A percentile compares a stretch with the other conserved stretches of the same genome.
phyloP scores from a whole-genome alignment of 2,329 filamentous ascomycete species.

The Lasiodiplodia sp. region DNA sequence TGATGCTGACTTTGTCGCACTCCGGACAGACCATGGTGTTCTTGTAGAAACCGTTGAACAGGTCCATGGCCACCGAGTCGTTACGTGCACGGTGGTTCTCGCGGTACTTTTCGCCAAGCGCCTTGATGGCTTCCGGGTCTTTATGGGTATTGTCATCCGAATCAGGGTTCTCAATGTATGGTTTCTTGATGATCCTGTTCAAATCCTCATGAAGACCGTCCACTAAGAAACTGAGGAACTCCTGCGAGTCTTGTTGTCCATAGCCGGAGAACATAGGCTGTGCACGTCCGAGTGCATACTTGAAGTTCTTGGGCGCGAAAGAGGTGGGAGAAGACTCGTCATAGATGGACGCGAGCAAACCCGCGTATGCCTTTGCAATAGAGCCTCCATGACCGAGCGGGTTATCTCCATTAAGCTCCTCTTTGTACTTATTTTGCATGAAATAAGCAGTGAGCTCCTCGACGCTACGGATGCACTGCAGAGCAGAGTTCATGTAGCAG shows the following conservation, averaged over 20 bases:
- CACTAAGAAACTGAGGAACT: conserved; percentile 93
- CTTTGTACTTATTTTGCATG: conserved; percentile 69
- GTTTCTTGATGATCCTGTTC: conserved; percentile 92
- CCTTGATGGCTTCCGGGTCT: conserved; percentile 78
- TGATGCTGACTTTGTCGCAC: conserved; percentile 96
- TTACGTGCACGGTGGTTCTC: conserved; percentile 91
- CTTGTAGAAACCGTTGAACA: conserved; percentile 98
- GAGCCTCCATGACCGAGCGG: conserved; percentile 84
- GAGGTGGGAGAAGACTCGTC: conserved; percentile 70
- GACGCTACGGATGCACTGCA: conserved; percentile 92
- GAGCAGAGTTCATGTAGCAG: conserved; percentile 98
- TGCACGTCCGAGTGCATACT: conserved; percentile 79
- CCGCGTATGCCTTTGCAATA: conserved; percentile 84
- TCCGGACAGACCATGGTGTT: conserved; percentile 92
- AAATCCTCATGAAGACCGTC: conserved; percentile 95
- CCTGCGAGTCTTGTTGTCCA: conserved; percentile 96
- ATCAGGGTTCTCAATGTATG: conserved; percentile 96
- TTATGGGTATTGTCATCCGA: conserved; percentile 96
- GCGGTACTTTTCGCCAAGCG: conserved; percentile 89
- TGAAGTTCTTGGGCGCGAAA: conserved; percentile 82
- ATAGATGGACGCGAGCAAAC: conserved; percentile 80
- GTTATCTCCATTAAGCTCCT: conserved; percentile 85
- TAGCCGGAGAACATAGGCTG: conserved; percentile 91
- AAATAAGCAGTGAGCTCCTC: conserved; percentile 96
- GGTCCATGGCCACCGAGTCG: conserved; percentile 91